Evolutionary conservation across 2,329 filamentous ascomycete species (phyloP), one percentile per base, ranked within the genome.

Genomic region (Raffaelea arxii): DNA sequence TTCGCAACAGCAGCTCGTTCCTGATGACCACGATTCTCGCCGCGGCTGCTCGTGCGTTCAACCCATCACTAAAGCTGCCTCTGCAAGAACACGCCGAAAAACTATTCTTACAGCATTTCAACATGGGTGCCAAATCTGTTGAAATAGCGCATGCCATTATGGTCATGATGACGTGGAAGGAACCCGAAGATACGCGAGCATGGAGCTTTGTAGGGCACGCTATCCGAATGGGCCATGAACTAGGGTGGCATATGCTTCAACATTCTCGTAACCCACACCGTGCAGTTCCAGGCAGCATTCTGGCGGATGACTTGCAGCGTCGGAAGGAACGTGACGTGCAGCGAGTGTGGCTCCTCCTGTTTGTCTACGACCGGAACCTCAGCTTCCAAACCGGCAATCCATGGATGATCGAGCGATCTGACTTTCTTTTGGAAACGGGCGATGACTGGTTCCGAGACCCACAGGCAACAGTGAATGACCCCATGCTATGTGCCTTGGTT

Each of bases 91-190:
- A 46, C 25, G 37, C 44, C 25, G 25, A 46, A 23, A 24, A 16
- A 21, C 48, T 63, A 4, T 54, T 64, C 9, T 49, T 53, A 6
- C 50, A 61, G 10, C 54, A 51, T 11, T 62, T 68, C 36, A 51
- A 55, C 2, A 51, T 53, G 2, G 65, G 63, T 16, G 51, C 48
- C 2, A 67, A 66, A 40, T 68, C 65, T 1, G 54, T 57, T 2
- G 65, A 68, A 43, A 60, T 60, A 6, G 62, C 64, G 1, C 65
- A 68, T 46, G 65, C 60, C 1, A 62, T 67, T 7, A 53, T 65
- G 16, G 51, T 65, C 9, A 47, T 64, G 6, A 68, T 65, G 2
- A 66, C 66, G 49, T 68, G 65, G 64, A 69, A 68, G 52, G 63
- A 67, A 36, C 62, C 64, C 3, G 59, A 63, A 9, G 66, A 69